Evolutionary conservation across 352 stramenopile genomes (phyloP), one percentile per base, ranked within the genome.

Genomic region (Phytophthora melonis): DNA sequence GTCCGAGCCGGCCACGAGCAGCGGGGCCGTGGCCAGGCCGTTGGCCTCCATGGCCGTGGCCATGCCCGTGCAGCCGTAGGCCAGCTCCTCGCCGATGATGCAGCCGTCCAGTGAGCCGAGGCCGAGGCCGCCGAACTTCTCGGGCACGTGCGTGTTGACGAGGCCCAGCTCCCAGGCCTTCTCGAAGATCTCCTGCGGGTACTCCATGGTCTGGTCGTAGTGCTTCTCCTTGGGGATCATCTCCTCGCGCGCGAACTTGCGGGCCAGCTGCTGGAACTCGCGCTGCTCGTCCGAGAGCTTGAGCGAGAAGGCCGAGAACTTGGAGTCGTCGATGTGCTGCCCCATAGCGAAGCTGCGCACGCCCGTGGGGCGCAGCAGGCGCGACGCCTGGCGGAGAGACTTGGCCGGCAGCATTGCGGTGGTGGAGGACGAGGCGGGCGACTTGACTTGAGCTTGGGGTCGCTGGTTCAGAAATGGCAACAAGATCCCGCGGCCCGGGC

Each of bases 1-100:
- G 54, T 97, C 87, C 61, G 84, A 92, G 30, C 79, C 92, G 5
- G 90, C 92, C 11, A 98, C 87, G 8, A 98, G 80, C 54, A 98
- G 75, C 30, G 92, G 92, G 25, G 92, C 92, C 13, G 85, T 83
- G 34, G 90, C 92, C 25, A 98, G 74, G 3, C 82, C 76, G 80
- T 98, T 98, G 50, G 90, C 92, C 72, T 98, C 92, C 57, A 98
- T 96, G 63, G 92, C 91, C n/a, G 92, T 98, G 30, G 89, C 88
- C 86, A 98, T 96, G 43, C 92, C 92, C 30, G 91, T 97, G 80
- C 92, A 98, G 54, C 92, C 93, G 70, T 96, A 96, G 3, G 93
- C 93, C n/a, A 98, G 78, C 77, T 97, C 92, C 65, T 98, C 93
- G 13, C 83, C 85, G 55, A 98, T 97, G 68, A 97, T 87, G 58